These are phyloP conservation scores for Casuarina glauca DNA, from an alignment of 306 rosid species.

Conservation along the genomic window DNA sequence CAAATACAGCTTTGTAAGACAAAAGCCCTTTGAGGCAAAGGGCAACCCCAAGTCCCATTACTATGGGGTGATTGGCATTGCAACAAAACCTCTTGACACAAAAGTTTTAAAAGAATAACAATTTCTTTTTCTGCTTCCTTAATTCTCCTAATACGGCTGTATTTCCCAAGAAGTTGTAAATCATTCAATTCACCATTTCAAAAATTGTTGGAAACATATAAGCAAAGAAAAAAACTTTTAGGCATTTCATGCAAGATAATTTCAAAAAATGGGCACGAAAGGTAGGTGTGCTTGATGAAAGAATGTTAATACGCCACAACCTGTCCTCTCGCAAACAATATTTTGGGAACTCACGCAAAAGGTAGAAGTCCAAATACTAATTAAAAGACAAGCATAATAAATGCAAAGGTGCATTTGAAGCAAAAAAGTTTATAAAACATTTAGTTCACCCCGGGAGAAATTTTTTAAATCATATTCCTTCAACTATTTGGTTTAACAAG, in stretches of 20 bases:
- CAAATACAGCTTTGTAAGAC: conserved; percentile 1
- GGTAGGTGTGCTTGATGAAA: background rate
- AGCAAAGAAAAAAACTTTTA: background rate
- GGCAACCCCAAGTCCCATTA: background rate
- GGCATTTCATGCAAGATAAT: background rate
- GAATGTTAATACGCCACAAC: background rate
- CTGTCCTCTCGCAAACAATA: background rate
- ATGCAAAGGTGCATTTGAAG: background rate
- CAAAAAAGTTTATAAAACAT: background rate
- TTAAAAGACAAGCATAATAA: background rate
- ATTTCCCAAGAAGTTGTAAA: background rate
- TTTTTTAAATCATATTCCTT: background rate
- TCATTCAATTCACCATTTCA: background rate
- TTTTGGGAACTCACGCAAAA: background rate
- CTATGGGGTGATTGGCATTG: conserved; percentile 1
- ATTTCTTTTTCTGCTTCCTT: background rate
- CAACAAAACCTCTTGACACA: background rate
- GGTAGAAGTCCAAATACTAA: background rate
- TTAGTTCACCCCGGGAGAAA: background rate
- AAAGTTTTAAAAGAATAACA: background rate
- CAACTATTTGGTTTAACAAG: background rate
- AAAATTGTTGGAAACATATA: background rate
- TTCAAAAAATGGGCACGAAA: background rate
- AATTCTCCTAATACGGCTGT: background rate
- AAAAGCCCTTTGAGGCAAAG: background rate